phyloP scores from a whole-genome alignment of 1,284 basidiomycete genomes.

The Tilletia indica region DNA sequence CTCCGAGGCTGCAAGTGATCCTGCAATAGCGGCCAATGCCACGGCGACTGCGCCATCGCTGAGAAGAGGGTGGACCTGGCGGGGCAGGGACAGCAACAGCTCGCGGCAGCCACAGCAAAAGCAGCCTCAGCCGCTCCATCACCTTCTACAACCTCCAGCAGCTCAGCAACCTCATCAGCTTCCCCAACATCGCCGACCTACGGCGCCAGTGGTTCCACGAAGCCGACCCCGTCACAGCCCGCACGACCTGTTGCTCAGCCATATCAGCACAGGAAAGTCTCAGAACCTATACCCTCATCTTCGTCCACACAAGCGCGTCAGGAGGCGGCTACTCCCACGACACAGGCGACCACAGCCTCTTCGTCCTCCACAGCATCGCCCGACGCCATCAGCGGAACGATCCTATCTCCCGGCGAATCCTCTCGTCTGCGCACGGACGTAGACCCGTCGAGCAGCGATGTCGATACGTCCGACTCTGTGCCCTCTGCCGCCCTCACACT shows the following conservation, averaged over 20 bases:
- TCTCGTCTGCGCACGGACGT: background rate
- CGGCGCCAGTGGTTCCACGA: background rate
- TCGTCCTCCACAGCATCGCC: background rate
- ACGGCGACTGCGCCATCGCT: background rate
- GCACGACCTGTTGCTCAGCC: constrained; percentile 1
- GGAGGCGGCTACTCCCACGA: background rate
- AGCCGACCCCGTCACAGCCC: background rate
- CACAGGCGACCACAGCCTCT: background rate
- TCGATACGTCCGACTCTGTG: background rate
- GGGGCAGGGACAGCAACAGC: constrained; percentile 15
- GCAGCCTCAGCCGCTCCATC: background rate
- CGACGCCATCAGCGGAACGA: constrained; percentile 7
- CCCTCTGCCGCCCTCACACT: constrained; percentile 4
- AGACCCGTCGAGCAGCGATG: background rate
- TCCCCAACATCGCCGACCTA: background rate
- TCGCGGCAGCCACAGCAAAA: background rate
- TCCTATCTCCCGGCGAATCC: constrained; percentile 2
- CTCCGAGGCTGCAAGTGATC: no score
- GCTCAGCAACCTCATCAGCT: background rate
- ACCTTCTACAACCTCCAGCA: background rate
- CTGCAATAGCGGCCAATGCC: background rate
- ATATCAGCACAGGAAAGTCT: background rate
- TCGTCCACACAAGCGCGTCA: background rate
- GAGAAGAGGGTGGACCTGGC: background rate
- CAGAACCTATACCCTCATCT: background rate